These are phyloP conservation scores for Suhomyces canberraensis DNA, from an alignment of 805 yeast genomes.

Conservation along the genomic window DNA sequence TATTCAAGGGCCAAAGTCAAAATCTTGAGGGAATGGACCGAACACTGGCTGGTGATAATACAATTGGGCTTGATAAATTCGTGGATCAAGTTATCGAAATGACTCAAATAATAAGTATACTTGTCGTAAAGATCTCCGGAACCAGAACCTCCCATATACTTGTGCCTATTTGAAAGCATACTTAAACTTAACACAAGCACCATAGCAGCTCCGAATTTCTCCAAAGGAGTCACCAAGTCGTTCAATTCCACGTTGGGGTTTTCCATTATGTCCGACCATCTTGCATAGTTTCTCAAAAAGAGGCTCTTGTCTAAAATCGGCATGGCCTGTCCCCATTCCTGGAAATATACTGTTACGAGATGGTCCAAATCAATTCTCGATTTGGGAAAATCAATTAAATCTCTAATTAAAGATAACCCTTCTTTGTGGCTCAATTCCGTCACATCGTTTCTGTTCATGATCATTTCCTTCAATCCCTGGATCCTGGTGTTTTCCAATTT, in stretches of 20 bases:
- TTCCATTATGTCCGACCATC: slow-evolving; percentile 46
- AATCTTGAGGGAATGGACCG: slow-evolving; percentile 67
- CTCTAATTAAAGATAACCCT: slow-evolving; percentile 42
- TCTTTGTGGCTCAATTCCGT: slow-evolving; percentile 35
- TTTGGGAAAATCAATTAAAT: slow-evolving; percentile 36
- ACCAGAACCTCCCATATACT: slow-evolving; percentile 12
- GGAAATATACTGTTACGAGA: slow-evolving; percentile 63
- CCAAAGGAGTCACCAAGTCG: slow-evolving; percentile 26
- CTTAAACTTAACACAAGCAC: slow-evolving; percentile 49
- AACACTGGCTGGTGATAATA: slow-evolving; percentile 52
- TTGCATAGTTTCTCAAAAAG: slow-evolving; percentile 60
- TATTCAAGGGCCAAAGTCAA: slow-evolving; percentile 66
- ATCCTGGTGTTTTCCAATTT: slow-evolving; percentile 9
- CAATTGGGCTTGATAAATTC: slow-evolving; percentile 61
- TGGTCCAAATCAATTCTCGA: slow-evolving; percentile 64
- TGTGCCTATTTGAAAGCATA: slow-evolving; percentile 41
- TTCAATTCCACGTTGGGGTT: slow-evolving; percentile 7
- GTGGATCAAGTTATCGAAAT: slow-evolving; percentile 59
- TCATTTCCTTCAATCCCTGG: slow-evolving; percentile 14
- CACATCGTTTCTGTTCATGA: slow-evolving; percentile 25
- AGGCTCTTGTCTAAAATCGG: slow-evolving; percentile 69
- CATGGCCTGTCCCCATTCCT: slow-evolving; percentile 69
- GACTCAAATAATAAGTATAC: slow-evolving; percentile 30
- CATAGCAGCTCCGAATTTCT: slow-evolving; percentile 56
- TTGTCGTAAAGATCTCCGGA: slow-evolving; percentile 14